Evolutionary conservation across 306 rosid species (phyloP).

Genomic region (Coriaria nepalensis): DNA sequence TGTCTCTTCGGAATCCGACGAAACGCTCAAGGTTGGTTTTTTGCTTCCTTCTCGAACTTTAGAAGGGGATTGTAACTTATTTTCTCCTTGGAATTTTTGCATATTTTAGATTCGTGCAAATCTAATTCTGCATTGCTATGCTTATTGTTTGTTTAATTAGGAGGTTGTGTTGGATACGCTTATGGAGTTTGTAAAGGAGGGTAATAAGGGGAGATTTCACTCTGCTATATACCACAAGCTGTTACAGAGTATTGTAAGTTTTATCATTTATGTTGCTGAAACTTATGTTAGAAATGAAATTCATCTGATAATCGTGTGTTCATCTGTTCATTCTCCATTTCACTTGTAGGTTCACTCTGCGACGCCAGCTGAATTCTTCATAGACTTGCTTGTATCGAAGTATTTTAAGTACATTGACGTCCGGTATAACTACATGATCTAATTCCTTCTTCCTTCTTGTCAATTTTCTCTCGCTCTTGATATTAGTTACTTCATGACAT

Average conservation of each 20-base stretch:
- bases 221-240: conserved; percentile 66
- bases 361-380: conserved; percentile 13
- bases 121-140: background rate
- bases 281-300: background rate
- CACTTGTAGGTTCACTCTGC: conserved; percentile 37
- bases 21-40: conserved; percentile 35
- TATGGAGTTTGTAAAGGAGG: conserved; percentile 71
- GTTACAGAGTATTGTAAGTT: conserved; percentile 53
- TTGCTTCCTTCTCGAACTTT: background rate
- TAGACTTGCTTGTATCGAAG: conserved; percentile 55
- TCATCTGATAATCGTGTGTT: background rate
- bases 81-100: background rate
- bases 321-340: background rate
- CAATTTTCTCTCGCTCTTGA: background rate
- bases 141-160: conserved; percentile 12
- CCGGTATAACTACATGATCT: conserved; percentile 39
- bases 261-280: background rate
- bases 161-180: conserved; percentile 67
- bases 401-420: conserved; percentile 67
- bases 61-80: background rate
- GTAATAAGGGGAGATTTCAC: conserved; percentile 59
- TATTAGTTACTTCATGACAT: background rate
- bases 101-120: background rate
- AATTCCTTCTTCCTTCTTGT: conserved; percentile 2
- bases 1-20: conserved; percentile 38